Evolutionary conservation across 768 basidiomycete genomes (phyloP).

Genomic region (Lenzites betulinus): DNA sequence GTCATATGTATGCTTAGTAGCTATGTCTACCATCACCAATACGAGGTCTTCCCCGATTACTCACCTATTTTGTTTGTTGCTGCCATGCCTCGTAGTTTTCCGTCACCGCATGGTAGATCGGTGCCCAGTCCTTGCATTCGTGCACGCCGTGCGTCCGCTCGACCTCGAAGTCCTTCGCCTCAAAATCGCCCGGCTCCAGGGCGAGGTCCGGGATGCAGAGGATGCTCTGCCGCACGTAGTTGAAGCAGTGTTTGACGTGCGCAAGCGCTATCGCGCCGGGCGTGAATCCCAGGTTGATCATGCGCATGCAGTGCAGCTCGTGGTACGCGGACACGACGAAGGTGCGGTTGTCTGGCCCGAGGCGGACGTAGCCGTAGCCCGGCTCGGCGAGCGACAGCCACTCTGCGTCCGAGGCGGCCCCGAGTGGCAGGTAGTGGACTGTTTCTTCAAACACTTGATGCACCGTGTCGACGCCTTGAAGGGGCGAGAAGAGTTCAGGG

Average conservation of each 20-base stretch:
- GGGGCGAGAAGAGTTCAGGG: constrained; percentile 28
- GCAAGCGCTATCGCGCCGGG: constrained; percentile 1
- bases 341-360: constrained; percentile 34
- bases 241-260: constrained; percentile 34
- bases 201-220: constrained; percentile 35
- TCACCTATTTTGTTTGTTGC: background rate
- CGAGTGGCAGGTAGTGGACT: constrained; percentile 31
- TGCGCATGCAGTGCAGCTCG: constrained; percentile 39
- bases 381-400: constrained; percentile 33
- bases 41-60: background rate
- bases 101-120: constrained; percentile 28
- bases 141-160: constrained; percentile 25
- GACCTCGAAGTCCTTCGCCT: constrained; percentile 16
- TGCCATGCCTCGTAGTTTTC: constrained; percentile 7
- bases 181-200: constrained; percentile 32
- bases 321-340: constrained; percentile 34
- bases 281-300: constrained; percentile 18
- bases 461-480: constrained; percentile 20
- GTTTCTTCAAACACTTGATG: constrained; percentile 34
- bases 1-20: too few species aligned
- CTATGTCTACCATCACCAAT: too few species aligned
- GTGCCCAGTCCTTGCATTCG: constrained; percentile 33
- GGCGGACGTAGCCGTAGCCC: constrained; percentile 35
- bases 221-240: constrained; percentile 36
- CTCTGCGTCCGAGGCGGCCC: constrained; percentile 27